These are phyloP conservation scores for Aplosporella prunicola DNA, from an alignment of 2,329 filamentous ascomycete species.

Conservation along the genomic window DNA sequence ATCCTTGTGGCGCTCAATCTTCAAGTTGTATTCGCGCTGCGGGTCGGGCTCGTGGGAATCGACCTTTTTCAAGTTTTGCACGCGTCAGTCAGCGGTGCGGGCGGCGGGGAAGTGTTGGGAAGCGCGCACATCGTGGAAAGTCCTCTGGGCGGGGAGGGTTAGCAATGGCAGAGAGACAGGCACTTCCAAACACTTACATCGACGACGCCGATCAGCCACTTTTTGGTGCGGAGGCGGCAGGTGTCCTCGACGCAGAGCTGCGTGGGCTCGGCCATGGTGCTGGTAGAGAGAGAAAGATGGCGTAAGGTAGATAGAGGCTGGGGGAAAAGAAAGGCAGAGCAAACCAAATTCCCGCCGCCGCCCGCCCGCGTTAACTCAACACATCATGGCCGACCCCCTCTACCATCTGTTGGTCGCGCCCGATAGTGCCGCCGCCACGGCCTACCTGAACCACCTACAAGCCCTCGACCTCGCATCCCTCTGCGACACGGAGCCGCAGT, in stretches of 20 bases:
- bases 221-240: constrained; percentile 30
- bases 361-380: constrained; percentile 1
- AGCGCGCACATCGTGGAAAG: constrained; percentile 20
- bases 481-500: constrained; percentile 64
- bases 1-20: constrained; percentile 27
- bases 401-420: constrained; percentile 57
- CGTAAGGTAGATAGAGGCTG: neutral
- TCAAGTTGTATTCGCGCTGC: constrained; percentile 28
- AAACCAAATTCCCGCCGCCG: too few relatives aligned
- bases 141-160: constrained; percentile 20
- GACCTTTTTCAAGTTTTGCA: constrained; percentile 22
- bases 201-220: constrained; percentile 34
- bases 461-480: constrained; percentile 68
- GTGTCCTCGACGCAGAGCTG: constrained; percentile 34
- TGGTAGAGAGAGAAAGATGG: neutral
- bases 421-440: constrained; percentile 46
- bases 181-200: constrained; percentile 25
- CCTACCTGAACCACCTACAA: constrained; percentile 69
- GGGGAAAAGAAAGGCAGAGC: neutral
- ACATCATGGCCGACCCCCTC: constrained; percentile 50
- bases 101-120: neutral
- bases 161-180: constrained; percentile 15
- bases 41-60: constrained; percentile 39
- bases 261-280: constrained; percentile 4
- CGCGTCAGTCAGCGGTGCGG: too few relatives aligned